Conservation (phyloP, 495 filamentous ascomycete genomes). For the Hypoxylon cercidicola region DNA sequence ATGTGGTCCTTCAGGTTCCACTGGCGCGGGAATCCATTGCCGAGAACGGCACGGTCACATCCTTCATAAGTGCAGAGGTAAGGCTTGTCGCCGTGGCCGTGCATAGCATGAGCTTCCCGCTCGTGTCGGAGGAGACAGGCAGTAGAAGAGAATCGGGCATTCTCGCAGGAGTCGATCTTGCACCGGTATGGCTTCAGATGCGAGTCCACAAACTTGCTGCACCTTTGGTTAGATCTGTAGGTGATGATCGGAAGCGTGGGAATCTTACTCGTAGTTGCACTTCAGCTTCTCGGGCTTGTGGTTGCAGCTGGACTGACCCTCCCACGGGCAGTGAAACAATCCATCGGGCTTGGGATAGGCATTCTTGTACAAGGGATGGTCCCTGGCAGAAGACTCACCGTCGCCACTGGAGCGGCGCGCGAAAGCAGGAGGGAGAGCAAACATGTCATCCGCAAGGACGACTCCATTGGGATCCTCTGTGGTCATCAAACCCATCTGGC, state of each 20-base stretch:
- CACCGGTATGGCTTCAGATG: slow-evolving; percentile 94
- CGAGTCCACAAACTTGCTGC: slow-evolving; percentile 93
- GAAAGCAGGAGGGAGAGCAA: slow-evolving; percentile 56
- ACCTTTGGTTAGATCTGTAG: slow-evolving; percentile 49
- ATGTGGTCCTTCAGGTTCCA: slow-evolving; percentile 97
- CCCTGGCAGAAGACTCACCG: slow-evolving; percentile 71
- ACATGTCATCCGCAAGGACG: slow-evolving; percentile 54
- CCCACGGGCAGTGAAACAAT: slow-evolving; percentile 90
- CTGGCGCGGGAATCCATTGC: slow-evolving; percentile 88
- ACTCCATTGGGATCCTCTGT: slow-evolving; percentile 56
- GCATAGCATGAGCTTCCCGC: slow-evolving; percentile 92
- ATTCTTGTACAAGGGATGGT: slow-evolving; percentile 81
- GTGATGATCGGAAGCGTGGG: slow-evolving; percentile 21
- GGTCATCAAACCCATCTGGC: slow-evolving; percentile 52
- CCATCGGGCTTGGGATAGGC: slow-evolving; percentile 73
- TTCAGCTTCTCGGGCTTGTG: slow-evolving; percentile 91
- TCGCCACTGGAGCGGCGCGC: slow-evolving; percentile 59
- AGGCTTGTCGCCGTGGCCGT: slow-evolving; percentile 91
- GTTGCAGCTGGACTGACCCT: slow-evolving; percentile 77
- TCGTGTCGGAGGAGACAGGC: slow-evolving; percentile 95
- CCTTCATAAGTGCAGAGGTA: slow-evolving; percentile 85
- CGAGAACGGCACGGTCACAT: slow-evolving; percentile 80
- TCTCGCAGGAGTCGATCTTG: slow-evolving; percentile 80
- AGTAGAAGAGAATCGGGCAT: slow-evolving; percentile 88
- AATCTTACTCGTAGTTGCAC: slow-evolving; percentile 93